Evolutionary conservation across 768 basidiomycete genomes (phyloP).

Genomic region (Hortiboletus campestris): DNA sequence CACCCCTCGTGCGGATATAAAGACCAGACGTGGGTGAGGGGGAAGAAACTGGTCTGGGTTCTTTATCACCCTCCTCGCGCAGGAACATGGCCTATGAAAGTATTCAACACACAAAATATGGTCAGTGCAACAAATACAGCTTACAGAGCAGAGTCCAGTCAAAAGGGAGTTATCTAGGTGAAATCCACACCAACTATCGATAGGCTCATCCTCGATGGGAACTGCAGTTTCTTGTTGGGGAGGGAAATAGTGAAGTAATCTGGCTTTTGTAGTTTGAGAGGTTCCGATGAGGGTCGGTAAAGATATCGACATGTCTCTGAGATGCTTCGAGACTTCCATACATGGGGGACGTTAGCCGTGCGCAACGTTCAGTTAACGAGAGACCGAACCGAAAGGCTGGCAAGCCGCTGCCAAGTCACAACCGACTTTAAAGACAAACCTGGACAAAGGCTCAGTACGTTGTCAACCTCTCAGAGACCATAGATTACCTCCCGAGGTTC

Average conservation of each 20-base stretch:
- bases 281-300: slow-evolving; percentile 68
- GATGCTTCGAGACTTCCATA: slow-evolving; percentile 56
- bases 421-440: slow-evolving; percentile 82
- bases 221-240: slow-evolving; percentile 42
- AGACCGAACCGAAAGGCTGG: slow-evolving; percentile 77
- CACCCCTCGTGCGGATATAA: slow-evolving; percentile 86
- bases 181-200: slow-evolving; percentile 94
- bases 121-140: slow-evolving; percentile 17
- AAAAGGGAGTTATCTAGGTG: slow-evolving; percentile 90
- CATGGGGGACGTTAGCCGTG: not conserved
- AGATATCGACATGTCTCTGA: slow-evolving; percentile 62
- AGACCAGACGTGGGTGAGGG: slow-evolving; percentile 82
- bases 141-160: slow-evolving; percentile 88
- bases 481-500: slow-evolving; percentile 62
- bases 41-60: slow-evolving; percentile 52
- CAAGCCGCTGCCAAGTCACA: slow-evolving; percentile 81
- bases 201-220: slow-evolving; percentile 53
- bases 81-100: slow-evolving; percentile 77
- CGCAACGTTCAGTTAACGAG: not conserved
- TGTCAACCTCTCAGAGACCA: not conserved
- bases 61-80: slow-evolving; percentile 40
- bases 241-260: slow-evolving; percentile 96
- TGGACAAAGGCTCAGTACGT: slow-evolving; percentile 26
- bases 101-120: not conserved
- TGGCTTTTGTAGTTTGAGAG: slow-evolving; percentile 86